Conservation (phyloP, 352 stramenopile genomes). For the Phytopythium sindhum region DNA sequence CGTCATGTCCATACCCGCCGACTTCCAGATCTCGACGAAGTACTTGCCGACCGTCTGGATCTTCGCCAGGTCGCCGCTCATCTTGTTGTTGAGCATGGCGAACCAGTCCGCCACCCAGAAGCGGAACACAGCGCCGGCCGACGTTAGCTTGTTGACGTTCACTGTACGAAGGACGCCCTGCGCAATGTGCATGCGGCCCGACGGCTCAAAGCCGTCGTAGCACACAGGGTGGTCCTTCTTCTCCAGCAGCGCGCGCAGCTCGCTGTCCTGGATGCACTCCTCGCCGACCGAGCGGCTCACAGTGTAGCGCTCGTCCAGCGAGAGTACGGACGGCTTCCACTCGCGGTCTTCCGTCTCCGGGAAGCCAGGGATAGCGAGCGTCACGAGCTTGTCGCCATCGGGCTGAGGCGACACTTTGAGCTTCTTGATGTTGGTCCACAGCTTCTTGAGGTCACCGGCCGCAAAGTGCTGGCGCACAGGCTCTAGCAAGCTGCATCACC, state of each 20-base stretch:
- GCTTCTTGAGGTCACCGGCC: slow-evolving; percentile 91
- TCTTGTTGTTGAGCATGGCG: slow-evolving; percentile 99
- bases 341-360: slow-evolving; percentile 52
- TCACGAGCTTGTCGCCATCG: slow-evolving; percentile 75
- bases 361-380: slow-evolving; percentile 54
- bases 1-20: slow-evolving; percentile 97
- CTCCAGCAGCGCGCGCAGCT: slow-evolving; percentile 78
- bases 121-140: slow-evolving; percentile 93
- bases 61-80: slow-evolving; percentile 97
- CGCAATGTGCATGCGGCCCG: slow-evolving; percentile 99
- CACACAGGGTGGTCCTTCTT: slow-evolving; percentile 89
- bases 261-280: slow-evolving; percentile 92
- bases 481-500: slow-evolving; percentile 78
- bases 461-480: slow-evolving; percentile 97
- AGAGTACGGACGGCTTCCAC: slow-evolving; percentile 76
- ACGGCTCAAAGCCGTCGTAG: slow-evolving; percentile 99
- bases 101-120: slow-evolving; percentile 99
- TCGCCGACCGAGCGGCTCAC: slow-evolving; percentile 86
- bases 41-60: slow-evolving; percentile 95
- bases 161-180: slow-evolving; percentile 96
- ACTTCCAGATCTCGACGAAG: slow-evolving; percentile 99
- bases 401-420: slow-evolving; percentile 63
- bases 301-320: slow-evolving; percentile 77
- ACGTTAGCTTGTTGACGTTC: slow-evolving; percentile 96
- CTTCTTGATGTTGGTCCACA: slow-evolving; percentile 94